These are phyloP conservation scores for Glycyrrhiza uralensis DNA, from an alignment of 306 rosid genomes.

Conservation along the genomic window DNA sequence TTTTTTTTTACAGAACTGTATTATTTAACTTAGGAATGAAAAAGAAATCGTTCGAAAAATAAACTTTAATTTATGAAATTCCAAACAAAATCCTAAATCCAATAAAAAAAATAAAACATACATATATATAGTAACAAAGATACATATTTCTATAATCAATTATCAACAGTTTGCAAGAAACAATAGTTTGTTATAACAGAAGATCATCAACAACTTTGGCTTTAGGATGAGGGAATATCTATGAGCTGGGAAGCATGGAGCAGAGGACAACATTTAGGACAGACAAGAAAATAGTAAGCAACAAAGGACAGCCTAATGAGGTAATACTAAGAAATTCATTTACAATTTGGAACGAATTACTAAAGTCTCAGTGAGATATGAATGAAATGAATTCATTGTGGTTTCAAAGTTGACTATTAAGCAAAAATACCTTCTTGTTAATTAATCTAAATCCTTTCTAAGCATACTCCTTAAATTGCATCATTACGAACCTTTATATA, in stretches of 20 bases:
- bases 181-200: not conserved
- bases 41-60: not conserved
- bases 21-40: not conserved
- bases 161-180: not conserved
- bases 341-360: not conserved
- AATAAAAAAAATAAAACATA: not conserved
- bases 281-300: conserved; percentile 6
- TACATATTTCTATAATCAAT: not conserved
- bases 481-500: conserved; percentile 1
- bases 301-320: not conserved
- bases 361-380: not conserved
- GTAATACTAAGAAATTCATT: not conserved
- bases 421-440: not conserved
- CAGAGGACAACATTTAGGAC: not conserved
- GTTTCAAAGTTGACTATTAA: not conserved
- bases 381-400: not conserved
- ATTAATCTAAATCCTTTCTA: not conserved
- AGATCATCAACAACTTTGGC: not conserved
- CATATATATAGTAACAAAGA: not conserved
- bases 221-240: not conserved
- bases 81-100: not conserved
- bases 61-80: not conserved
- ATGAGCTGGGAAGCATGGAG: not conserved
- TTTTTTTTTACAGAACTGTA: no score
- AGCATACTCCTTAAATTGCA: not conserved